A percentile compares a stretch with the other conserved stretches of the same genome.
phyloP scores from a whole-genome alignment of 129 eudicot species.

The Saposhnikovia divaricata region DNA sequence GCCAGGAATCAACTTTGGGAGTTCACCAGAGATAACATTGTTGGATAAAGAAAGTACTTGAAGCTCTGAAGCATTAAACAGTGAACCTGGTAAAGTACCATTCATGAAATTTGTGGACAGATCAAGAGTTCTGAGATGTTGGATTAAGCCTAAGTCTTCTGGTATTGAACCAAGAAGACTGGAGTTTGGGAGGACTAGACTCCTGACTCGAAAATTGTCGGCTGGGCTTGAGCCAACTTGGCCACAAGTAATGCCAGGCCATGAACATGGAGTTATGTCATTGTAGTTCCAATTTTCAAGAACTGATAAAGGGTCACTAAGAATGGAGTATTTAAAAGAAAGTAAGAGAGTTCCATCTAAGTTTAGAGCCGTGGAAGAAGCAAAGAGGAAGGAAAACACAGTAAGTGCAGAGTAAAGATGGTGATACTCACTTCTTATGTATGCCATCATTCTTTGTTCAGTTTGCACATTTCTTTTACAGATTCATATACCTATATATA shows the following conservation, averaged over 20 bases:
- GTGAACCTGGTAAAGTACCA: slow-evolving; percentile 61
- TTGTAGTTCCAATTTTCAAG: slow-evolving; percentile 64
- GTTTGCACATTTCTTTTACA: slow-evolving; percentile 10
- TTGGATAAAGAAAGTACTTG: slow-evolving; percentile 51
- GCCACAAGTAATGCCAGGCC: slow-evolving; percentile 79
- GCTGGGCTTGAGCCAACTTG: slow-evolving; percentile 12
- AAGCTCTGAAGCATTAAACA: slow-evolving; percentile 54
- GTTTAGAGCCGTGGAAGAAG: slow-evolving; percentile 43
- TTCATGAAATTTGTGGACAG: slow-evolving; percentile 63
- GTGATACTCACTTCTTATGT: slow-evolving; percentile 15
- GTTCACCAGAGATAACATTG: slow-evolving; percentile 59
- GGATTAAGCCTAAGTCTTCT: slow-evolving; percentile 40
- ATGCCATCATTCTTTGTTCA: slow-evolving; percentile 21
- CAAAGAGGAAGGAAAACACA: slow-evolving; percentile 15
- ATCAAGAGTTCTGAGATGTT: slow-evolving; percentile 50
- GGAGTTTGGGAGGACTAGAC: slow-evolving; percentile 45
- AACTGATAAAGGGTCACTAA: slow-evolving; percentile 49
- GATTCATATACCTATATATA: slow-evolving; percentile 8
- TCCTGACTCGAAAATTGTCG: slow-evolving; percentile 33
- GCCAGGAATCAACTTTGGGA: slow-evolving; percentile 28
- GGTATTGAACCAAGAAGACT: slow-evolving; percentile 64
- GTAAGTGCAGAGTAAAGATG: slow-evolving; percentile 3
- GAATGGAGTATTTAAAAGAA: slow-evolving; percentile 64
- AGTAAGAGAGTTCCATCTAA: slow-evolving; percentile 65
- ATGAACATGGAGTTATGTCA: slow-evolving; percentile 63